Base-by-base conservation (phyloP, 805 yeast genomes). In the Cephaloascus albidus region DNA sequence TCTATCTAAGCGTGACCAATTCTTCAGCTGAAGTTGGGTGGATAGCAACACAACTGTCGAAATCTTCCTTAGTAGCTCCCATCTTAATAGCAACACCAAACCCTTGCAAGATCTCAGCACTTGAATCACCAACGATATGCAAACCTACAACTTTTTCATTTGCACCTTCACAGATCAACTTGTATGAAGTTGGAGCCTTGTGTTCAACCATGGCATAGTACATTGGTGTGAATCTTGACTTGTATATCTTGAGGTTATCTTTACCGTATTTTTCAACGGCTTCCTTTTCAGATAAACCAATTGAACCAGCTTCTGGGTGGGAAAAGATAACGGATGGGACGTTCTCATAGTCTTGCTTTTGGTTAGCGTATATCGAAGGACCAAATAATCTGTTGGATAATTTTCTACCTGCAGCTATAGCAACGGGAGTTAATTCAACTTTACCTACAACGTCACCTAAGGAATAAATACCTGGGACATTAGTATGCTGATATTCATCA, bases 1-100 rank as follows among this genome's bases (percentile, higher is more conserved):
- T n/a, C n/a, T 45, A 52, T 39, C 63, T 70, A 76, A 85, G 65
- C 18, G 99, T 93, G 31, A 93, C 99, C 38, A 93, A 64, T 67
- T 93, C 99, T 68, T 93, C 99, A 33, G 98, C 98, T 48, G 94
- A 78, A 2, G 98, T 93, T 46, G 99, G 99, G 60, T 93, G 99
- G 57, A 93, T 93, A 30, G 99, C 99, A 35, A 93, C 97, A 68
- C 94, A 85, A 59, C 68, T 79, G 64, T 93, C 99, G 48, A 93
- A 93, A 60, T 93, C 97, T 36, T 76, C 77, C 70, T 93, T 93
- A 30, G 99, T 93, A 33, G 98, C 98, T 27, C 99, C 99, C 98
- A 93, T 93, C 68, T 89, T 89, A 47, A 93, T 68, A 38, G 98
- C 98, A 40, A 89, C 98, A 43, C 97, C 98, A 54, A 93, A 93